Conservation (phyloP, 805 yeast genomes). For the Teunomyces funiuensis region DNA sequence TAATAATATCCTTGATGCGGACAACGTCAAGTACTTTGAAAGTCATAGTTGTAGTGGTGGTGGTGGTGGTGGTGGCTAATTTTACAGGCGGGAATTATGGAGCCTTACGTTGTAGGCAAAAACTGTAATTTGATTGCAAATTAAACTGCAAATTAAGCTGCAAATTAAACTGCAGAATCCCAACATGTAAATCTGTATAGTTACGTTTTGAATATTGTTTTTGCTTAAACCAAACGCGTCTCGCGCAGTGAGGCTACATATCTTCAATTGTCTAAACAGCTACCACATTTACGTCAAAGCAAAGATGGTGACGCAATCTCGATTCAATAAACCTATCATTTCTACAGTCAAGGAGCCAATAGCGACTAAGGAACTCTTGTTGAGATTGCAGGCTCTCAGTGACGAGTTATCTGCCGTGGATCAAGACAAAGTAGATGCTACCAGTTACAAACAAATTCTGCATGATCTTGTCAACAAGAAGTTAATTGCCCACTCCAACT, state of each 20-base stretch:
- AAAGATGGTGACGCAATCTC: slow-evolving; percentile 9
- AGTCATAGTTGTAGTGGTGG: background rate
- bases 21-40: slow-evolving; percentile 1
- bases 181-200: background rate
- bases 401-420: slow-evolving; percentile 63
- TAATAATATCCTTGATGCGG: slow-evolving; percentile 3
- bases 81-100: background rate
- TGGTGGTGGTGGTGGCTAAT: background rate
- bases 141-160: no score
- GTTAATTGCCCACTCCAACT: slow-evolving; percentile 57
- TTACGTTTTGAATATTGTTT: background rate
- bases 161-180: background rate
- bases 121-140: no score
- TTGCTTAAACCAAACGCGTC: slow-evolving; percentile 1
- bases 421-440: slow-evolving; percentile 56
- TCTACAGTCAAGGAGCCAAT: slow-evolving; percentile 59
- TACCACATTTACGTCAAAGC: no score
- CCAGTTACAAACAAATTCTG: slow-evolving; percentile 42
- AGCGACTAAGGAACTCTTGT: slow-evolving; percentile 58
- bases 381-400: slow-evolving; percentile 55
- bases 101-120: background rate
- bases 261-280: no score
- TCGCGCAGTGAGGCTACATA: no score
- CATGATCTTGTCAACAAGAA: slow-evolving; percentile 57
- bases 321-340: slow-evolving; percentile 48